A percentile compares a stretch with the other conserved stretches of the same genome.
These are phyloP conservation scores for Aspergillus carbonarius DNA, from an alignment of 2,329 filamentous ascomycete genomes.

Conservation along the genomic window DNA sequence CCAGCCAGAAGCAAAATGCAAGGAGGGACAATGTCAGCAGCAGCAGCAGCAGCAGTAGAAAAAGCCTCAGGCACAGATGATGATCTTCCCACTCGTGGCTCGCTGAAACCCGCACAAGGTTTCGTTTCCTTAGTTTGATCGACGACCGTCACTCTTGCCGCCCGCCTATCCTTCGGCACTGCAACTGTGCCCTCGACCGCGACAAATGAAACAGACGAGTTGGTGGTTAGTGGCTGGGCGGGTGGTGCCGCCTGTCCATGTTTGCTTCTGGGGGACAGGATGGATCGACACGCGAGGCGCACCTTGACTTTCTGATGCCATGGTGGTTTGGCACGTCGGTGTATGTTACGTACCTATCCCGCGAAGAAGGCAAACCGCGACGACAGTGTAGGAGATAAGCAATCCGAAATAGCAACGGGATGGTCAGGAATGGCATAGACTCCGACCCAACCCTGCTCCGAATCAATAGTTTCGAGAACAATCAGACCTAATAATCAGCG, in stretches of 20 bases:
- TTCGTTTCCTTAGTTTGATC: conserved; percentile 4
- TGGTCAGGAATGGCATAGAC: not conserved
- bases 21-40: not conserved
- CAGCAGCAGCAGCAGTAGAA: not conserved
- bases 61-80: not conserved
- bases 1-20: not conserved
- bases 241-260: not conserved
- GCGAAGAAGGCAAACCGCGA: not conserved
- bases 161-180: conserved; percentile 4
- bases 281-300: not conserved
- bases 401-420: not conserved
- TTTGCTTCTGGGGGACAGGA: not conserved
- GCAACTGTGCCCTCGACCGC: conserved; percentile 2
- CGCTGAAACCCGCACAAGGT: conserved; percentile 4
- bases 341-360: not conserved
- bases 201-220: conserved; percentile 11
- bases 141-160: conserved; percentile 6
- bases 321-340: not conserved
- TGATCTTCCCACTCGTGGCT: conserved; percentile 1
- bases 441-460: not conserved
- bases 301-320: not conserved
- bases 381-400: not conserved
- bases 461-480: not conserved
- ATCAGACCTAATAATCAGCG: not conserved
- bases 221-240: not conserved